These are phyloP conservation scores for Aspergillus diversus DNA, from an alignment of 495 filamentous ascomycete species.

Conservation along the genomic window DNA sequence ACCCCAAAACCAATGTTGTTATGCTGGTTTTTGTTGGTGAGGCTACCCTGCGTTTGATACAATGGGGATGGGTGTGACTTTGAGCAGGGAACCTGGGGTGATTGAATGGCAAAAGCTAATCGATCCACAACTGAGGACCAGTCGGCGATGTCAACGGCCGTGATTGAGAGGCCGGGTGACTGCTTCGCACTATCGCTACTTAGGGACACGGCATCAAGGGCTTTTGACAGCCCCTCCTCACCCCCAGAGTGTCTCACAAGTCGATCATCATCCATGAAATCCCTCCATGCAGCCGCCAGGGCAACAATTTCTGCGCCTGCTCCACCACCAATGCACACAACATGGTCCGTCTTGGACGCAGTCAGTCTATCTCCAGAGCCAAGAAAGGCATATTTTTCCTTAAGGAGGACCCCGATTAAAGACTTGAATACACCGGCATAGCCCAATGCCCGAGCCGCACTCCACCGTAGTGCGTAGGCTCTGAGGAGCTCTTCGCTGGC, in stretches of 20 bases:
- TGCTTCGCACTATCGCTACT: conserved; percentile 4
- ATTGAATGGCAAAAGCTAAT: conserved; percentile 50
- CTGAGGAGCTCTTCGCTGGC: conserved; percentile 65
- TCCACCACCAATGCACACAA: conserved; percentile 82
- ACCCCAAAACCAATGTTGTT: conserved; percentile 37
- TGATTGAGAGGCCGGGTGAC: conserved; percentile 50
- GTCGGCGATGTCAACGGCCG: conserved; percentile 75
- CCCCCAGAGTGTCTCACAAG: conserved; percentile 4
- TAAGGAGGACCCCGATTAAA: conserved; percentile 24
- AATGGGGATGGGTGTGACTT: conserved; percentile 58
- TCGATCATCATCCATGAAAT: conserved; percentile 29
- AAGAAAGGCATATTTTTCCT: background rate
- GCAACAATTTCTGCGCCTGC: conserved; percentile 84
- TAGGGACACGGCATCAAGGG: conserved; percentile 29
- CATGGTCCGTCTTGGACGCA: conserved; percentile 26
- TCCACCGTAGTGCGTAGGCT: conserved; percentile 88
- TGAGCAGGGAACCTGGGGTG: conserved; percentile 33
- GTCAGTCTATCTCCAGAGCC: background rate
- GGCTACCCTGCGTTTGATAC: conserved; percentile 12
- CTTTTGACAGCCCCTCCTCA: conserved; percentile 4
- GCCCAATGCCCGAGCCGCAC: conserved; percentile 76
- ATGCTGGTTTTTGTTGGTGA: background rate
- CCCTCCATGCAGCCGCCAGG: conserved; percentile 64
- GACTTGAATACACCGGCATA: conserved; percentile 70
- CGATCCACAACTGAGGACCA: conserved; percentile 66